Evolutionary conservation across 2,329 filamentous ascomycete genomes (phyloP).

Genomic region (Nothophaeocryptopus gaeumannii): DNA sequence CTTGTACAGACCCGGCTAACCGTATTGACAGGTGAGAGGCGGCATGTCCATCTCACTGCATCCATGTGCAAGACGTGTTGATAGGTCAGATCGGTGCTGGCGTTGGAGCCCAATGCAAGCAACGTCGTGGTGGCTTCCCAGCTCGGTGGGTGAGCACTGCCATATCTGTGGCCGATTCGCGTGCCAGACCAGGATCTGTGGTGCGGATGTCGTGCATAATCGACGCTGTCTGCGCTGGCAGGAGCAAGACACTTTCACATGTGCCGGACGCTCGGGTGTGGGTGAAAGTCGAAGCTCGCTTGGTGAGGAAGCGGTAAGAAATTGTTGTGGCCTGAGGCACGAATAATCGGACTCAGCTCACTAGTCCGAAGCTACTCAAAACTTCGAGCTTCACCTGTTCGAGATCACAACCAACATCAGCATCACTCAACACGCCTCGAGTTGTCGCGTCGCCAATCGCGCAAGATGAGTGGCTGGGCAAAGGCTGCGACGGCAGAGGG

Average conservation of each 20-base stretch:
- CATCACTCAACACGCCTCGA: neutral
- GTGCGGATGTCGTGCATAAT: constrained; percentile 9
- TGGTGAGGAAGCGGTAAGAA: too few relatives aligned
- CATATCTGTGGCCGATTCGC: too few relatives aligned
- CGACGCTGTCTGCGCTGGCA: constrained; percentile 1
- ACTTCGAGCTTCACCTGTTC: too few relatives aligned
- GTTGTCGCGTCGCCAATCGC: neutral
- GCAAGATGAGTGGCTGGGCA: constrained; percentile 30
- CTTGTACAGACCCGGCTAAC: too few relatives aligned
- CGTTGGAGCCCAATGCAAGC: too few relatives aligned
- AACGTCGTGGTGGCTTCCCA: too few relatives aligned
- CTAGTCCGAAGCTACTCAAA: too few relatives aligned
- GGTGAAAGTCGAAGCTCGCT: too few relatives aligned
- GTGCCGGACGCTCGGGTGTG: neutral
- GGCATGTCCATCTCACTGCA: constrained; percentile 9
- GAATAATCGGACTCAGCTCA: too few relatives aligned
- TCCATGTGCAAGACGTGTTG: neutral
- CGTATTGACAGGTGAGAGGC: constrained; percentile 8
- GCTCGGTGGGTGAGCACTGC: too few relatives aligned
- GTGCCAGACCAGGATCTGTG: neutral
- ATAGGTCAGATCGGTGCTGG: constrained; percentile 5
- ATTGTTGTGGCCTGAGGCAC: too few relatives aligned
- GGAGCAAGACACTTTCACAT: constrained; percentile 7
- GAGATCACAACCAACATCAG: neutral
- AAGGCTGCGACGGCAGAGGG: constrained; percentile 47